Base-by-base conservation (phyloP, 345 rosid species). In the Noccaea caerulescens region DNA sequence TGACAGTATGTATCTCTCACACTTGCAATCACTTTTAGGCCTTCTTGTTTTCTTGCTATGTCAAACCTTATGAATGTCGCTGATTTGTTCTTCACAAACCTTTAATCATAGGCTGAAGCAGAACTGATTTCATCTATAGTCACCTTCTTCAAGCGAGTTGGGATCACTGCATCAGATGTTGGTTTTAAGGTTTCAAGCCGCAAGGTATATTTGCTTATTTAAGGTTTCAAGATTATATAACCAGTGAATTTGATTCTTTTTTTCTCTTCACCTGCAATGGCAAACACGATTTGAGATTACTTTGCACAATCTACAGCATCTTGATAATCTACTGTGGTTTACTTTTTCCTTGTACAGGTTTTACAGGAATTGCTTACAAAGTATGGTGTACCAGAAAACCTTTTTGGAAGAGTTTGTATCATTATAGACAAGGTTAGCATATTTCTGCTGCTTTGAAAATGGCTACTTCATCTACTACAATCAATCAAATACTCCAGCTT, bases 151-250 rank as follows among this genome's bases (percentile, higher is more conserved):
- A 91, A 86, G 80, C 81, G 82, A 73, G 72, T 91, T 81, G 97
- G 99, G 60, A 84, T 94, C 72, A 85, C 89, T 34, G 76, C 89
- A 36, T 82, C 89, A 43, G 97, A 94, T 76, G 89, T 94, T 64
- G 97, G 99, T 63, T 88, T 94, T 77, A 91, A 83, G 80, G 82
- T 91, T 83, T 91, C 97, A 16, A 94, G 99, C 80, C 87, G 99
- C 66, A 94, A 94, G 97, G 97, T 93, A 50, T 3, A 13, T 56
- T 55, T 52, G 64, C 34, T 46, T 67, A 3, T 37, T 55, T 34
- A 42, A 52, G 43, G 27, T 53, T 63, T 71, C 60, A 0, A 30
- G 42, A 18, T 16, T 51, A 4, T 16, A 50, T 54, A 59, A 49
- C 51, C 66, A 27, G 25, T 10, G 7, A 63, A 30, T 3, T 30